Base-by-base conservation (phyloP, 148 eudicot species). In the Euryodendron excelsum region DNA sequence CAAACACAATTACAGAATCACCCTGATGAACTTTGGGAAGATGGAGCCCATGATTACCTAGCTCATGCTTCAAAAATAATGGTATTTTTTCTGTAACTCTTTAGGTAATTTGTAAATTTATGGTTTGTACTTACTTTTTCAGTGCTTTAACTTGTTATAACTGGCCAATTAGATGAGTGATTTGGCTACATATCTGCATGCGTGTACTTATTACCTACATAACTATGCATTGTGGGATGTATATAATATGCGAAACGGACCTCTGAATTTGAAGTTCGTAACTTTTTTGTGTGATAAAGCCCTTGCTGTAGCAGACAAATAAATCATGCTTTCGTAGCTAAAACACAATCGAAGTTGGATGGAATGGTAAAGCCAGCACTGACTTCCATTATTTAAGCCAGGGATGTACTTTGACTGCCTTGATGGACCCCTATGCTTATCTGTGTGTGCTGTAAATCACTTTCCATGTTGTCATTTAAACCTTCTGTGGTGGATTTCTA, bases 11-110 rank as follows among this genome's bases (percentile, higher is more conserved):
- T 93, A 79, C 89, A 84, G 66, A 89, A 90, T 82, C 97, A 96
- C 75, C 92, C 91, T 0, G 99, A 96, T 83, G 99, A 96, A 83
- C 95, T 96, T 69, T 96, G 98, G 99, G 97, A 93, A 86, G 99
- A 96, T 87, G 99, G 99, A 74, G 79, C 83, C 52, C 85, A 80
- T 69, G 98, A 93, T 75, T 96, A 96, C 76, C 78, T 91, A 71
- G 79, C 84, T 81, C 97, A 93, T 78, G 87, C 95, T 75, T 85
- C 92, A 61, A 83, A 74, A 68, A 88, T 93, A 80, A 84, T 83
- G 99, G 98, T 93, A 88, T 3, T 50, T 36, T n/a, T 14, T 37
- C 30, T 33, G 4, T n/a, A 34, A 18, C 27, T 23, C 2, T 31
- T 73, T 27, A 27, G 1, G 27, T 20, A 17, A 45, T 23, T 53